Base-by-base conservation (phyloP, 352 stramenopile species). In the Phytophthora cryptogea region DNA sequence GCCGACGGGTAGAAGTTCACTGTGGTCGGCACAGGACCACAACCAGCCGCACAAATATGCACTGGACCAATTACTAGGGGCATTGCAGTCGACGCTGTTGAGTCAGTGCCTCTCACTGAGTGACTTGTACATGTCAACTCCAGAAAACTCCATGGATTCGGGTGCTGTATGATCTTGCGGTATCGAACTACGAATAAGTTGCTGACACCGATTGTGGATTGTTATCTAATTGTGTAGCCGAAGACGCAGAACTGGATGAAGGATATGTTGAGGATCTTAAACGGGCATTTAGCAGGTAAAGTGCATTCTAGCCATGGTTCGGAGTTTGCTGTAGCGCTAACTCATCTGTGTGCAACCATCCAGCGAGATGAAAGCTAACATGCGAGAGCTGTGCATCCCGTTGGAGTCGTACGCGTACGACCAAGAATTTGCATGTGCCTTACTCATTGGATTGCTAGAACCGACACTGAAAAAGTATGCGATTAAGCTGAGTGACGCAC, bases 291-390 rank as follows among this genome's bases (percentile, higher is more conserved):
- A 73, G 68, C 68, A 76, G 68, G 68, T 76, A 26, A 0, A 43
- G 16, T 33, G 17, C n/a, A 13, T 28, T 32, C 8, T 16, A 23
- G 2, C 32, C 26, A 11, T 9, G 27, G 2, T 5, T 40, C 13
- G 6, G 13, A 35, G 14, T 41, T 14, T 28, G 32, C 5, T 32
- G 4, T 5, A 54, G 13, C 39, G n/a, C 33, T 68, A 16, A 69
- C 26, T 8, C 26, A 27, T 28, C n/a, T 51, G 17, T 35, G 50
- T 53, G 4, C 11, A 54, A 7, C 3, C 27, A 66, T 44, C 4
- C 26, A 95, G 86, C 20, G 86, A 95, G 66, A 95, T 95, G 83
- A 95, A 93, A 58, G 49, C 65, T 4, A 90, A 87, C 52, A 90
- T 95, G 77, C 80, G 86, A 44, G 80, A 95, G 9, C 54, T 93